Evolutionary conservation across 1,284 basidiomycete genomes (phyloP), one percentile per base, ranked within the genome.

Genomic region (Pseudozyma tsukubaensis): DNA sequence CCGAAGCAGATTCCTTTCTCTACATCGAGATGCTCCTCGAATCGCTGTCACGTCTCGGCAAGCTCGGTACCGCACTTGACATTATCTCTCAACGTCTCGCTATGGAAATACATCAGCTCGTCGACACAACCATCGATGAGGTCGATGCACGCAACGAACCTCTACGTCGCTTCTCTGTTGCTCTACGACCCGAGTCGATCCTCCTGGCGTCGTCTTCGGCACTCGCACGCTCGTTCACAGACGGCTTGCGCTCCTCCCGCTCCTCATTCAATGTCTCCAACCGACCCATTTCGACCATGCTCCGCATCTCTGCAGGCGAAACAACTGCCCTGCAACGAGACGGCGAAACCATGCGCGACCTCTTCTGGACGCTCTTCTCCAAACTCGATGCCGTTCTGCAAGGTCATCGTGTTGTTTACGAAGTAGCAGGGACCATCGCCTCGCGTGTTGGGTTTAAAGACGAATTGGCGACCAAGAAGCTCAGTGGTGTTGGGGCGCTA

Each of bases 311-410:
- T 14, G 70, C 78, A 1, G 60, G 71, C 53, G 83, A 84, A 47
- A 66, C 65, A 0, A 72, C 69, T 18, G 77, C 77, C 36, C 65
- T 83, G 56, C 74, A 78, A 49, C 63, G 75, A 12, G 82, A 83
- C 36, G 68, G 70, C 29, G 83, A 84, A 60, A 82, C 78, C 51
- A 82, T 84, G 79, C 89, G 88, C 66, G 97, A 99, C 85, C 88
- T 99, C 39, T 98, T 99, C 85, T 99, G 96, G 95, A 98, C 97
- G 4, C 85, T 97, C 16, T 99, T 94, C 84, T 97, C 94, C 6
- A 99, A 99, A 85, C 85, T 99, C 55, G 92, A 95, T 79, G 97
- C 97, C 19, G 92, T 98, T n/a, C 88, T 93, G 37, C 95, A 99
- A 85, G 93, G 94, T 10, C 88, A 98, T 75, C 88, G 95, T 50